A percentile compares a stretch with the other conserved stretches of the same genome.
Evolutionary conservation across 2,329 filamentous ascomycete genomes (phyloP).

Genomic region (Epichloe bromicola): DNA sequence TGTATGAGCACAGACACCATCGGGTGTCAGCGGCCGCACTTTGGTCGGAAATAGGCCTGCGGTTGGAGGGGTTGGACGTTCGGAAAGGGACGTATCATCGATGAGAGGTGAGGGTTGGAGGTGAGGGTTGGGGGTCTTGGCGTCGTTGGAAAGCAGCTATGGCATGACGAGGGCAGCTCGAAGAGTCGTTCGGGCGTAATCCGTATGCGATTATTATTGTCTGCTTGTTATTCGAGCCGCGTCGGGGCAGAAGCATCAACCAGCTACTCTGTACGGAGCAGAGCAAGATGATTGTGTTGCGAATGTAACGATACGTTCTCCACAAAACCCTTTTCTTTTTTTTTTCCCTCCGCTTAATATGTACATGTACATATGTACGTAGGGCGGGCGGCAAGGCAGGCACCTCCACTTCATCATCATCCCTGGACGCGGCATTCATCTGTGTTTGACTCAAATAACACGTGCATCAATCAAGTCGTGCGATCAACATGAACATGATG

Average conservation of each 20-base stretch:
- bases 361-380: too few species aligned
- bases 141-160: background rate
- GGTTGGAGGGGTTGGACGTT: background rate
- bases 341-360: too few species aligned
- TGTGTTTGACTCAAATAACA: too few species aligned
- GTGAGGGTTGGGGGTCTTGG: background rate
- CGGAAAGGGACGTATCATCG: background rate
- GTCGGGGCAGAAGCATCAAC: background rate
- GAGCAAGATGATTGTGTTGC: too few species aligned
- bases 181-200: background rate
- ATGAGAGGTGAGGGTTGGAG: background rate
- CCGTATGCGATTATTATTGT: background rate
- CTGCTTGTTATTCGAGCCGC: background rate
- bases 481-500: too few species aligned
- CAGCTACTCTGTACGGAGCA: too few species aligned
- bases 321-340: too few species aligned
- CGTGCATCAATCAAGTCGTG: too few species aligned
- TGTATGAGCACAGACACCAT: background rate
- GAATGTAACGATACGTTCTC: too few species aligned
- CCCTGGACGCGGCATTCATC: too few species aligned
- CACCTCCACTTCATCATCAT: too few species aligned
- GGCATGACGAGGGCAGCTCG: slow-evolving; percentile 1
- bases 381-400: too few species aligned
- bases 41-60: background rate
- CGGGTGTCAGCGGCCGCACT: background rate